Evolutionary conservation across 768 basidiomycete species (phyloP).

Genomic region (Tulasnella calospora): DNA sequence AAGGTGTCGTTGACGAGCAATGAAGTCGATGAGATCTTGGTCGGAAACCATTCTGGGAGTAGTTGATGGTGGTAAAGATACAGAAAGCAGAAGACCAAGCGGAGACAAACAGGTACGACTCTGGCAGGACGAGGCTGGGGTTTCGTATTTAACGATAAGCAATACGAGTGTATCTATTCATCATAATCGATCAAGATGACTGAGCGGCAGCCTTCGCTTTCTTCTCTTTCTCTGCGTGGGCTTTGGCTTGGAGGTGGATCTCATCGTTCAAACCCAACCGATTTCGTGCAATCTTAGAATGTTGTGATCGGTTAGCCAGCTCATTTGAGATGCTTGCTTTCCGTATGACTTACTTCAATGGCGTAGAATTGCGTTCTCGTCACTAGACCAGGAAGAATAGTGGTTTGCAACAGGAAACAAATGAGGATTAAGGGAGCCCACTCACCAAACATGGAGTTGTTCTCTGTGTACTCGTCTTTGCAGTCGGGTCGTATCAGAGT

Average conservation of each 20-base stretch:
- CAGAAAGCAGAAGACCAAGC: neutral
- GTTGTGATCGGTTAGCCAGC: neutral
- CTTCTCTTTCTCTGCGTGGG: conserved; percentile 43
- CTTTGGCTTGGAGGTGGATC: conserved; percentile 76
- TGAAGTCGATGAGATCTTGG: conserved; percentile 49
- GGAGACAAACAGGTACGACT: neutral
- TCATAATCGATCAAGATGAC: no score
- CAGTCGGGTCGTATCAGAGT: conserved; percentile 83
- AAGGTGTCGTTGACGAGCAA: conserved; percentile 61
- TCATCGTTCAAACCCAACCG: conserved; percentile 82
- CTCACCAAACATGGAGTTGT: conserved; percentile 90
- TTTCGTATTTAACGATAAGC: no score
- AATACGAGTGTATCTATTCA: no score
- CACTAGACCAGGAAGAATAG: neutral
- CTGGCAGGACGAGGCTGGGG: no score
- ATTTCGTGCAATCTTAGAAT: conserved; percentile 81
- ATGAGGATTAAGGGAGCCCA: neutral
- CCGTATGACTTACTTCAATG: conserved; percentile 56
- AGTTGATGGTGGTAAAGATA: neutral
- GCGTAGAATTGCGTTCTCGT: conserved; percentile 79
- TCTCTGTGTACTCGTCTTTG: conserved; percentile 76
- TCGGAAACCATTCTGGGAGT: conserved; percentile 23
- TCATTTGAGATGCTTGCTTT: conserved; percentile 20
- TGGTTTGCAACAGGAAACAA: neutral
- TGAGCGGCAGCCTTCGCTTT: conserved; percentile 1